Percentiles rank a stretch among this genome's conserved stretches.
Conservation (phyloP, 2,329 filamentous ascomycete genomes). For the Pseudopithomyces maydicus region DNA sequence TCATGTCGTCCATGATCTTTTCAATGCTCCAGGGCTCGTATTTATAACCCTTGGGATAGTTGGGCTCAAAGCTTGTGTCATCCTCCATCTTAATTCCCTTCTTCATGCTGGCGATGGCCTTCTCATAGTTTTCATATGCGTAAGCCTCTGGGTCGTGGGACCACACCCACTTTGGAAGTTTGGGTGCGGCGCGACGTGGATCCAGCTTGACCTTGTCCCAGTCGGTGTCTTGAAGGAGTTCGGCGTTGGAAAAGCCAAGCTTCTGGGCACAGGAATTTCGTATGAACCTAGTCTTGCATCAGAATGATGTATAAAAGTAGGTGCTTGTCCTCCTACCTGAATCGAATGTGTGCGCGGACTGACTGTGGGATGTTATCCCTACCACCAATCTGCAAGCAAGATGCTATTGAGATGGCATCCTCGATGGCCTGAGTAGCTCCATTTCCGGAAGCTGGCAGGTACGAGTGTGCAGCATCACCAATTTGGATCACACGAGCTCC, state of each 20-base stretch:
- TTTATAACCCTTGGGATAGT: conserved; percentile 51
- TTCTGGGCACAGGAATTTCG: conserved; percentile 57
- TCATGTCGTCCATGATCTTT: conserved; percentile 48
- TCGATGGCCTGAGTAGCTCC: conserved; percentile 56
- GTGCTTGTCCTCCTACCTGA: conserved; percentile 38
- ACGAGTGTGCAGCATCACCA: conserved; percentile 53
- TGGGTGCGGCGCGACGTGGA: conserved; percentile 50
- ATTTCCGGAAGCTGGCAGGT: conserved; percentile 52
- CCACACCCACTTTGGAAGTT: conserved; percentile 55
- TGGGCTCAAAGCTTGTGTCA: conserved; percentile 48
- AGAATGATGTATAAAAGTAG: neutral
- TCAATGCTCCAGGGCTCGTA: conserved; percentile 51
- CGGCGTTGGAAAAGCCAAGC: conserved; percentile 53
- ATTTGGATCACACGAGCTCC: conserved; percentile 51
- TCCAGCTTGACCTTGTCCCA: conserved; percentile 55
- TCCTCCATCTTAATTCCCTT: conserved; percentile 50
- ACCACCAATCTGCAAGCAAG: conserved; percentile 53
- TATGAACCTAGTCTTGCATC: conserved; percentile 44
- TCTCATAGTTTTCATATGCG: conserved; percentile 51
- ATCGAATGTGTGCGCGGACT: conserved; percentile 48
- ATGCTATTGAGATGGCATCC: conserved; percentile 52
- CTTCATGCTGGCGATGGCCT: conserved; percentile 49
- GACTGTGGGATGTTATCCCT: conserved; percentile 46
- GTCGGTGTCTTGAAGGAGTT: conserved; percentile 54
- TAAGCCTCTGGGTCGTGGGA: conserved; percentile 53